These are phyloP conservation scores for Fusarium paranaense DNA, from an alignment of 2,329 filamentous ascomycete genomes.

Conservation along the genomic window DNA sequence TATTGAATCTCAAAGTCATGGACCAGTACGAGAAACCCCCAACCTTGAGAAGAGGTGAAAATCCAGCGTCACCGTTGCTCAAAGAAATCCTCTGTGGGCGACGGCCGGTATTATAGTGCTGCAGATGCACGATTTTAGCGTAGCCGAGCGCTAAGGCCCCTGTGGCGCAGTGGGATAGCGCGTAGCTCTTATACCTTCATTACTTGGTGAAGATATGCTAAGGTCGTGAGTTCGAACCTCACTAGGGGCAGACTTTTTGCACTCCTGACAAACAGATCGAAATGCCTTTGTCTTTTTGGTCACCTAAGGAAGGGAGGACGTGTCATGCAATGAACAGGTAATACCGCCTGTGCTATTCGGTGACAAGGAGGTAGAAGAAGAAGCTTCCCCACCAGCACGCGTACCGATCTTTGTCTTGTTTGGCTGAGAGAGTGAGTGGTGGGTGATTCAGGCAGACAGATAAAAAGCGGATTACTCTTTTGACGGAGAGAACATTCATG, in stretches of 20 bases:
- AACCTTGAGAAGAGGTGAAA: not conserved
- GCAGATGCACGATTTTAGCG: not conserved
- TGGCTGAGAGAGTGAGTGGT: not conserved
- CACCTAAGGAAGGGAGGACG: not conserved
- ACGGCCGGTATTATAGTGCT: not conserved
- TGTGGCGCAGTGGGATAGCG: not conserved
- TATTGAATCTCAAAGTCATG: not conserved
- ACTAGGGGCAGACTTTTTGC: conserved; percentile 1
- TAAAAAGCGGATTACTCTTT: not conserved
- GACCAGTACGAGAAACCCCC: rapidly evolving
- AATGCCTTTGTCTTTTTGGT: not conserved
- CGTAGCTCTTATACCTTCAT: conserved; percentile 1
- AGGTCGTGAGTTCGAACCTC: not conserved
- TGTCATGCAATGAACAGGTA: not conserved
- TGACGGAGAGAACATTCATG: not conserved
- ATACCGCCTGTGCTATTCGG: not conserved
- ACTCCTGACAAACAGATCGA: not conserved
- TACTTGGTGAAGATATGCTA: not conserved
- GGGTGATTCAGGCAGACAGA: not conserved
- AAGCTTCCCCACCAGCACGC: not conserved
- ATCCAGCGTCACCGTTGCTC: not conserved
- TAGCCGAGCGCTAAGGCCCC: not conserved
- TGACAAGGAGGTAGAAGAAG: not conserved
- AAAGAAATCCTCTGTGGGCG: rapidly evolving
- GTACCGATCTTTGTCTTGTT: not conserved